Evolutionary conservation across 371 early-diverging fungal species (phyloP).

Genomic region (Edhazardia aedis): DNA sequence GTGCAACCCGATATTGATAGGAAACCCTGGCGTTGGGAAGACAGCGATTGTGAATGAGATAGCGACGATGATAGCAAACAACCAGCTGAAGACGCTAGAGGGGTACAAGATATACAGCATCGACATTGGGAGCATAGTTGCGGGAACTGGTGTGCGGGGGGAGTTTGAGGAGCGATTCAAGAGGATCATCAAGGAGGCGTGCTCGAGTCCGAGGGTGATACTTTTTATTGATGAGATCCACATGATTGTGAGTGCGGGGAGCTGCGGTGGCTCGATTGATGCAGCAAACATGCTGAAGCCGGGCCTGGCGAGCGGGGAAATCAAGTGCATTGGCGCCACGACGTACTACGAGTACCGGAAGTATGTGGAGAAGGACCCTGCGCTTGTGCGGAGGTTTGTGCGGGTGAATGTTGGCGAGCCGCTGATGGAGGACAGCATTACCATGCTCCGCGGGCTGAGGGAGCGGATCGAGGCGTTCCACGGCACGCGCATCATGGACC

Average conservation of each 20-base stretch:
- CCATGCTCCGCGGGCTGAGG: constrained; percentile 59
- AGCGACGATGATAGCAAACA: constrained; percentile 75
- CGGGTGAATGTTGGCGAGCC: constrained; percentile 60
- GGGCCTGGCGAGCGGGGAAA: constrained; percentile 55
- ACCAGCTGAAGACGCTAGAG: constrained; percentile 70
- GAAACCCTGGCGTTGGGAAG: constrained; percentile 56
- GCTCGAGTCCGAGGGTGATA: constrained; percentile 64
- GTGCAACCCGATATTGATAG: constrained; percentile 67
- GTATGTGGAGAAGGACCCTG: constrained; percentile 62
- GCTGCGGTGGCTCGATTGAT: constrained; percentile 51
- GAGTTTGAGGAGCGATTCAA: constrained; percentile 95
- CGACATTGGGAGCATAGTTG: constrained; percentile 78
- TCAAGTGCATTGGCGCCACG: constrained; percentile 65
- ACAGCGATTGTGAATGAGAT: constrained; percentile 51
- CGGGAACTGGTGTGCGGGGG: constrained; percentile 70
- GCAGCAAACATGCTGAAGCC: constrained; percentile 74
- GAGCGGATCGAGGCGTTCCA: constrained; percentile 63
- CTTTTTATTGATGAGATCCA: constrained; percentile 97
- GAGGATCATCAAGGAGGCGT: constrained; percentile 76
- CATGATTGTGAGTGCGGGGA: constrained; percentile 60
- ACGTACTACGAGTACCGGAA: constrained; percentile 63
- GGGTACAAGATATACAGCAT: constrained; percentile 61
- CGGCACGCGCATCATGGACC: constrained; percentile 59
- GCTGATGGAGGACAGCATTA: constrained; percentile 58
- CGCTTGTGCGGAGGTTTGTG: constrained; percentile 63